Evolutionary conservation across 768 basidiomycete species (phyloP), one percentile per base, ranked within the genome.

Genomic region (Leccinum arenicola): DNA sequence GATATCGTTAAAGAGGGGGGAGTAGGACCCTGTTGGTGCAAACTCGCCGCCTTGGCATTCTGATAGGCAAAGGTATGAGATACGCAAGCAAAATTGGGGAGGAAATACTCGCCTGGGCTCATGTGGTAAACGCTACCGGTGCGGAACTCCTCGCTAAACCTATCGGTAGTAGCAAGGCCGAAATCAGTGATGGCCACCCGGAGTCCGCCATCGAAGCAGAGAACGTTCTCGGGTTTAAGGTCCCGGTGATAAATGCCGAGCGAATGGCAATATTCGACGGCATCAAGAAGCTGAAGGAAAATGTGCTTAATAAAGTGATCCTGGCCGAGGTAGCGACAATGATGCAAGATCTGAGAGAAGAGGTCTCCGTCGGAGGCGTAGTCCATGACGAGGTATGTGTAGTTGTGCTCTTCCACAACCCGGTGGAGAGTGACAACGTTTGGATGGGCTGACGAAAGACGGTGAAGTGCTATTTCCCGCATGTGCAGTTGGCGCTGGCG

Each of bases 111-210:
- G 86, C 91, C 93, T 74, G 95, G 95, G 68, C 93, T 95, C 90
- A 98, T 95, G 75, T 97, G 96, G 74, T 94, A 97, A n/a, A 95
- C 85, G 66, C 92, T 95, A n/a, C 95, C 95, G 36, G 95, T 97
- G 54, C 92, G 85, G 74, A 95, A 93, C 73, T 98, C 95, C 56
- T 83, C 83, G 67, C 92, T 94, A 56, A 84, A 78, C 69, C 83
- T 84, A 63, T 96, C 93, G 21, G 89, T 89, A 5, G 95, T 97
- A 3, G 95, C 89, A 7, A 98, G 83, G 23, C 96, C 96, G 73
- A 98, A 98, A 76, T 98, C 96, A 38, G 95, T 95, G 62, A 98
- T 83, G 54, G 91, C 87, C 54, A 97, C 83, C 53, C 84, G 80
- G 63, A 81, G 78, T 51, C 94, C 95, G 62, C 82, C 75, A 71